phyloP scores from a whole-genome alignment of 169 alveolate genomes.

The Cryptosporidium sp. region DNA sequence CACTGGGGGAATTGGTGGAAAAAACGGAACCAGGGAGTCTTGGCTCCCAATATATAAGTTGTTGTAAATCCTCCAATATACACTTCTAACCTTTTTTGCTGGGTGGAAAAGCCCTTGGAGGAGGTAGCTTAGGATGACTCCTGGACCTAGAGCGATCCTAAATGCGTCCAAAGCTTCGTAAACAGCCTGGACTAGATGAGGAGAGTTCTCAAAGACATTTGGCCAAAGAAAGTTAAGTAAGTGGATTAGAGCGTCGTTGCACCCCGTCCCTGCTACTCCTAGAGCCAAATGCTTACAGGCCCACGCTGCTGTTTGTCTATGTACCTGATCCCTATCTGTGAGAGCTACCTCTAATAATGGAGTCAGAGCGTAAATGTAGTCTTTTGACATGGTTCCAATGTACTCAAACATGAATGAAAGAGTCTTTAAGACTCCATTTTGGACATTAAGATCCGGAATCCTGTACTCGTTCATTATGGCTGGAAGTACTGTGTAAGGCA shows the following conservation, averaged over 20 bases:
- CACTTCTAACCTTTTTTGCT: constrained; percentile 95
- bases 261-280: constrained; percentile 93
- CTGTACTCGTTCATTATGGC: constrained; percentile 99
- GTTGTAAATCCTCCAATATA: constrained; percentile 99
- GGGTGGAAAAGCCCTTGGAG: constrained; percentile 99
- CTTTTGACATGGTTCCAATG: constrained; percentile 94
- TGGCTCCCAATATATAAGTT: constrained; percentile 98
- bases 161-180: constrained; percentile 99
- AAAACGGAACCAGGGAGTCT: constrained; percentile 96
- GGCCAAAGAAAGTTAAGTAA: constrained; percentile 99
- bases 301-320: constrained; percentile 98
- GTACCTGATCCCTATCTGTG: constrained; percentile 98
- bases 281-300: constrained; percentile 98
- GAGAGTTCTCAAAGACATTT: constrained; percentile 98
- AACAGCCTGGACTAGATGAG: constrained; percentile 97
- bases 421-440: constrained; percentile 98
- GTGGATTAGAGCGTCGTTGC: constrained; percentile 97
- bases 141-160: constrained; percentile 98
- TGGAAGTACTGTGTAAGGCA: constrained; percentile 99
- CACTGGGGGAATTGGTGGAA: constrained; percentile 82
- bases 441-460: constrained; percentile 98
- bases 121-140: constrained; percentile 93
- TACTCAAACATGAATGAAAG: constrained; percentile 99
- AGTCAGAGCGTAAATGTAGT: constrained; percentile 96
- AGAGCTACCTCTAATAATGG: constrained; percentile 99